Base-by-base conservation (phyloP, 2,329 filamentous ascomycete species). In the Trichophyton schoenleinii region DNA sequence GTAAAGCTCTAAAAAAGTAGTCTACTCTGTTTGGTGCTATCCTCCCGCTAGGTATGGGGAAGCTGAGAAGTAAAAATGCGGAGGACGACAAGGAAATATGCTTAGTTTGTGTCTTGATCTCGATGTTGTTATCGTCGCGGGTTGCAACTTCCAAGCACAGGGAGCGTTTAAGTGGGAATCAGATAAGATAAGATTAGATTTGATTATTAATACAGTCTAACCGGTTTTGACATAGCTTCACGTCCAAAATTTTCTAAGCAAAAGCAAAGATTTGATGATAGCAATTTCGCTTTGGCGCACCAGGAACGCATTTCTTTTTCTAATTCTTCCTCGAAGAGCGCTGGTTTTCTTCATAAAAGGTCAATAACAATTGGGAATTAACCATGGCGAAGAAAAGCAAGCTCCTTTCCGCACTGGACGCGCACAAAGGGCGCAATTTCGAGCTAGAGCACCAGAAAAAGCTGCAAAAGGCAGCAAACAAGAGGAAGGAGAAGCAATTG, bases 381-480 rank as follows among this genome's bases (percentile, higher is more conserved):
- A 36, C 2, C 22, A 79, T 83, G 80, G 75, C 72, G 58, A 81
- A 80, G 66, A 80, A 80, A 70, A 79, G 79, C 65, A 85, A 83
- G 70, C 74, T 86, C 55, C 78, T 83, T 63, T 72, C 77, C 52
- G 82, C 83, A 55, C 78, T 86, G 22, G 81, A 85, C 66, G 76
- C 78, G 60, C 75, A 82, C 62, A 79, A 82, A 69, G 82, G 83
- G 34, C 76, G 81, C 57, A 87, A 94, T 67, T 87, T 88, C 64
- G 86, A 87, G 65, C 80, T 89, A 60, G 88, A 92, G 73, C 85
- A 88, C 73, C 87, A 92, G 72, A 83, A 85, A 71, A 88, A 87
- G 76, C 78, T 86, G 69, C 75, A 72, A 64, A 80, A 70, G 77
- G 70, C 73, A 60, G 76, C 71, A n/a, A 74, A 77, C 65, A 79